Evolutionary conservation across 2,329 filamentous ascomycete species (phyloP).

Genomic region (Clarireedia monteithiana): DNA sequence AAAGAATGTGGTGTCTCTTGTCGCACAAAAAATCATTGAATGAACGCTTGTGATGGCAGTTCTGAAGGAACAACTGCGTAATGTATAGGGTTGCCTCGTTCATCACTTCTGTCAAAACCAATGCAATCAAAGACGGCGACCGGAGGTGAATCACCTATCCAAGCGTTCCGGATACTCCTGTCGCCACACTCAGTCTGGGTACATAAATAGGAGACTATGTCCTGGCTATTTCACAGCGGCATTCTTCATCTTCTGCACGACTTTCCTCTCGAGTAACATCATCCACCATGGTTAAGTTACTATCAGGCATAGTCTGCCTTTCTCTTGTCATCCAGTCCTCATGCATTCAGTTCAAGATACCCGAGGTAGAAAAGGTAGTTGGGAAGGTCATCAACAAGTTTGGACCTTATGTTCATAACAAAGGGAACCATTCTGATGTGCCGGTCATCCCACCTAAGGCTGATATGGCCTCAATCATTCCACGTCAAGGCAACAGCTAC

Average conservation of each 20-base stretch:
- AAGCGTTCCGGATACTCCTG: too few relatives aligned
- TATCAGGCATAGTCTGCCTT: background rate
- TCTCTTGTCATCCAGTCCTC: conserved; percentile 5
- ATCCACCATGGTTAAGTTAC: conserved; percentile 6
- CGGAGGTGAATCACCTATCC: too few relatives aligned
- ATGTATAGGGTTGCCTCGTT: background rate
- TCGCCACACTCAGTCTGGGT: background rate
- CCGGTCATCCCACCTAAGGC: background rate
- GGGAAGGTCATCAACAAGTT: conserved; percentile 5
- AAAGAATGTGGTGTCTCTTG: background rate
- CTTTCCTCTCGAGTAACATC: background rate
- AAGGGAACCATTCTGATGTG: background rate
- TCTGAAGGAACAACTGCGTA: background rate
- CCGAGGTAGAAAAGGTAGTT: conserved; percentile 3
- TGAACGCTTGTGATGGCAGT: conserved; percentile 1
- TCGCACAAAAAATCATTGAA: background rate
- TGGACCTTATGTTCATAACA: conserved; percentile 4
- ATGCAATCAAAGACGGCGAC: too few relatives aligned
- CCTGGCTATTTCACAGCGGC: background rate
- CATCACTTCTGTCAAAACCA: background rate
- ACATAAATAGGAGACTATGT: background rate
- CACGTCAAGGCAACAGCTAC: conserved; percentile 9
- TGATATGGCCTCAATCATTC: conserved; percentile 2
- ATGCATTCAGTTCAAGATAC: conserved; percentile 8
- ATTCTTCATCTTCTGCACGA: background rate